These are phyloP conservation scores for Cnidoscolus chayamansa DNA, from an alignment of 441 rosid genomes.

Conservation along the genomic window DNA sequence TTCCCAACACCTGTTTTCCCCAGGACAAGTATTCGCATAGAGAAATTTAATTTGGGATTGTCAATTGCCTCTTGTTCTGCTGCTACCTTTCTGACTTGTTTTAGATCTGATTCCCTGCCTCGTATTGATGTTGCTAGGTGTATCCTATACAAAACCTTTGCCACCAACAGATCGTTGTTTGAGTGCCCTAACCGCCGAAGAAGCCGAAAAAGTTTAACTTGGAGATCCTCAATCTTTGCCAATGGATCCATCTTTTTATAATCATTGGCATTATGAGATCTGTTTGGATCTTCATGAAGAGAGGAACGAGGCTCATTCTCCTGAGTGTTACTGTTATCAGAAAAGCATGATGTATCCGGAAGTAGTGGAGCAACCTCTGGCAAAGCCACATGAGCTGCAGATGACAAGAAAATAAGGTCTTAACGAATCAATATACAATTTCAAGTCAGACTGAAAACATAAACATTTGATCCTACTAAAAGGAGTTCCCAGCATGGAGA, in stretches of 20 bases:
- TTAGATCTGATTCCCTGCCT: conserved; percentile 63
- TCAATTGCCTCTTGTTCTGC: conserved; percentile 72
- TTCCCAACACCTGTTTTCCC: conserved; percentile 97
- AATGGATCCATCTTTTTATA: conserved; percentile 45
- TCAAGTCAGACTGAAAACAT: neutral
- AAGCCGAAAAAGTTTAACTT: conserved; percentile 65
- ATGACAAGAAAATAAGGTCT: conserved; percentile 24
- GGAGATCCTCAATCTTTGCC: conserved; percentile 63
- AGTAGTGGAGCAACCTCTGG: conserved; percentile 34
- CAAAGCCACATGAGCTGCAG: conserved; percentile 37
- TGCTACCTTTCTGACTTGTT: conserved; percentile 53
- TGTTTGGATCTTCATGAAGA: conserved; percentile 38
- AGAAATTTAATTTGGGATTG: conserved; percentile 58
- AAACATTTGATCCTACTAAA: neutral
- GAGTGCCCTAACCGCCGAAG: conserved; percentile 59
- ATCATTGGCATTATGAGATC: conserved; percentile 22
- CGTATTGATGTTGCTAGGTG: conserved; percentile 73
- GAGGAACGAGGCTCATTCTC: conserved; percentile 37
- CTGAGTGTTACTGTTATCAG: conserved; percentile 32
- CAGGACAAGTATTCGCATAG: conserved; percentile 67
- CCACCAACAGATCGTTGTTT: conserved; percentile 59
- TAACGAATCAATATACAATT: neutral
- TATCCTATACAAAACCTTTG: conserved; percentile 74
- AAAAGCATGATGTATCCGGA: conserved; percentile 39
- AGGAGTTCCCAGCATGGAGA: neutral